Conservation (phyloP, 331 rosid genomes). For the Spiraea crenata region DNA sequence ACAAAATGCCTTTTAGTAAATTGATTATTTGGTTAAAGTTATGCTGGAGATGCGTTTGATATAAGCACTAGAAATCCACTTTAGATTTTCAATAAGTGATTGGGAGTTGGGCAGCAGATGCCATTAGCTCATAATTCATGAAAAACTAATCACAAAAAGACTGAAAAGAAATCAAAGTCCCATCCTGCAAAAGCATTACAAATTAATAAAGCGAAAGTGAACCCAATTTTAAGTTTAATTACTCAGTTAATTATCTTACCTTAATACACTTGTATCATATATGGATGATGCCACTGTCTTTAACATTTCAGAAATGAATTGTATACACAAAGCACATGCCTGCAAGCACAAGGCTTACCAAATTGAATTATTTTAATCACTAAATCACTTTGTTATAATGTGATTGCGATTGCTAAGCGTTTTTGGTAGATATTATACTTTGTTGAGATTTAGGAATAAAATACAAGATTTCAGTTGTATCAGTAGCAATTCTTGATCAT, state of each 20-base stretch:
- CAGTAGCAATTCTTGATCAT: too few species aligned
- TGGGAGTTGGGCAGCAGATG: constrained; percentile 17
- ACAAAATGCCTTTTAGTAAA: constrained; percentile 21
- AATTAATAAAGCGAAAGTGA: constrained; percentile 20
- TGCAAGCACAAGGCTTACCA: background rate
- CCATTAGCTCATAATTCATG: constrained; percentile 9
- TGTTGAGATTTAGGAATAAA: too few species aligned
- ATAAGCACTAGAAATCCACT: constrained; percentile 30
- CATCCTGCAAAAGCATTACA: constrained; percentile 21
- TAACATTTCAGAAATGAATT: background rate
- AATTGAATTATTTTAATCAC: background rate
- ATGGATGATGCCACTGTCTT: background rate
- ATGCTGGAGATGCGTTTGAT: constrained; percentile 12
- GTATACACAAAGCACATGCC: background rate
- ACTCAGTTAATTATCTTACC: background rate
- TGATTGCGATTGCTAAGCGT: background rate
- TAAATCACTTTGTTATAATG: background rate
- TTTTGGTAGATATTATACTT: background rate
- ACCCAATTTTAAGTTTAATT: background rate
- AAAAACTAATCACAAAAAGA: background rate
- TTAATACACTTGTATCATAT: background rate
- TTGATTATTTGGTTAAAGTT: constrained; percentile 30
- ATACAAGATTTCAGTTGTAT: too few species aligned
- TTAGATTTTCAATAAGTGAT: constrained; percentile 18
- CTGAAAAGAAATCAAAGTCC: constrained; percentile 22